phyloP scores from a whole-genome alignment of 306 rosid genomes.

The Quercus gilva region DNA sequence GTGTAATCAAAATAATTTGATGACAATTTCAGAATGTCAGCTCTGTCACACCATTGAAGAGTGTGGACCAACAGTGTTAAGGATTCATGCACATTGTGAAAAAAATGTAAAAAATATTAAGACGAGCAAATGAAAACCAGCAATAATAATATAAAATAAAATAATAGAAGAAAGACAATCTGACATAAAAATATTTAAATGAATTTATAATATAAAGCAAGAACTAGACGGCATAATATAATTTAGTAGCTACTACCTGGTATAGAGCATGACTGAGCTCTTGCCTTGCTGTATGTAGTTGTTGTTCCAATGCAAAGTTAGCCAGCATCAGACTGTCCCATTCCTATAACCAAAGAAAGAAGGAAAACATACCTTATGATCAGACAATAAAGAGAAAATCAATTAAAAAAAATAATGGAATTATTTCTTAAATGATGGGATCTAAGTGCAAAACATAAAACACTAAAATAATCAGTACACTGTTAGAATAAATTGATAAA shows the following conservation, averaged over 20 bases:
- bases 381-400: neutral
- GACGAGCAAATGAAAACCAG: neutral
- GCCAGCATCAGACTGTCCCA: conserved; percentile 92
- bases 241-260: conserved; percentile 51
- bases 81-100: too few relatives aligned
- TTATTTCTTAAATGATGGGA: neutral
- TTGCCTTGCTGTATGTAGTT: conserved; percentile 90
- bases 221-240: neutral
- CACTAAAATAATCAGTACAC: neutral
- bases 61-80: too few relatives aligned
- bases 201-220: neutral
- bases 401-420: neutral
- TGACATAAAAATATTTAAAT: neutral
- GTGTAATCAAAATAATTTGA: too few relatives aligned
- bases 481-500: neutral
- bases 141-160: neutral
- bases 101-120: neutral
- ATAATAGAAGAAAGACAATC: neutral
- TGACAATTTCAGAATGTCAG: too few relatives aligned
- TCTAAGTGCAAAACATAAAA: conserved; percentile 6
- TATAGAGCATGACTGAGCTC: conserved; percentile 94
- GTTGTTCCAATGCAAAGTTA: conserved; percentile 90
- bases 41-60: too few relatives aligned
- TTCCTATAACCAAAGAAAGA: conserved; percentile 51
- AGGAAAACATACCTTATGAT: neutral